Conservation (phyloP, 768 basidiomycete genomes). For the Suillus discolor region DNA sequence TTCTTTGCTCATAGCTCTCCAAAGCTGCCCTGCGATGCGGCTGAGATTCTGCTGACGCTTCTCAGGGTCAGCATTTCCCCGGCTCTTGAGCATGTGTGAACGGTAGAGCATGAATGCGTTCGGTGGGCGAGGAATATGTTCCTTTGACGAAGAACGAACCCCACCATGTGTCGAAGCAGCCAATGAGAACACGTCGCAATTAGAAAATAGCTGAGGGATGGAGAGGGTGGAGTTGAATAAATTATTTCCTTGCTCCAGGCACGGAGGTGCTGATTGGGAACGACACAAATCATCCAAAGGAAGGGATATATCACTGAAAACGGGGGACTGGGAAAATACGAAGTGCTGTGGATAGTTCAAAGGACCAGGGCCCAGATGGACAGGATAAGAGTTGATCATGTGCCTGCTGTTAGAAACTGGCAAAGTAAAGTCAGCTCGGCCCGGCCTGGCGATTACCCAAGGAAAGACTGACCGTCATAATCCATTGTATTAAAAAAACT, state of each 20-base stretch:
- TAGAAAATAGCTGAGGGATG: background rate
- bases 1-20: slow-evolving; percentile 43
- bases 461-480: background rate
- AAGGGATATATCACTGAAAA: slow-evolving; percentile 1
- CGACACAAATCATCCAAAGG: slow-evolving; percentile 10
- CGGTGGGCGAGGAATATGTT: slow-evolving; percentile 48
- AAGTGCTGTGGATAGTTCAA: background rate
- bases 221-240: background rate
- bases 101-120: slow-evolving; percentile 65
- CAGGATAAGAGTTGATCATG: background rate
- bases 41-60: slow-evolving; percentile 58
- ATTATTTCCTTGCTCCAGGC: slow-evolving; percentile 2
- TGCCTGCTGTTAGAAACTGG: background rate
- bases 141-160: slow-evolving; percentile 3
- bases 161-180: background rate
- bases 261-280: slow-evolving; percentile 17
- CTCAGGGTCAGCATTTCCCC: slow-evolving; percentile 46
- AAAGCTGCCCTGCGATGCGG: slow-evolving; percentile 54
- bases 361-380: background rate
- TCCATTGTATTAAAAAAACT: background rate
- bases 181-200: background rate
- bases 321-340: background rate
- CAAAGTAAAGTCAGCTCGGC: background rate
- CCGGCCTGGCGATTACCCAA: background rate
- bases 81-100: slow-evolving; percentile 49